Evolutionary conservation across 345 rosid species (phyloP).

Genomic region (Eucalyptus sp.): DNA sequence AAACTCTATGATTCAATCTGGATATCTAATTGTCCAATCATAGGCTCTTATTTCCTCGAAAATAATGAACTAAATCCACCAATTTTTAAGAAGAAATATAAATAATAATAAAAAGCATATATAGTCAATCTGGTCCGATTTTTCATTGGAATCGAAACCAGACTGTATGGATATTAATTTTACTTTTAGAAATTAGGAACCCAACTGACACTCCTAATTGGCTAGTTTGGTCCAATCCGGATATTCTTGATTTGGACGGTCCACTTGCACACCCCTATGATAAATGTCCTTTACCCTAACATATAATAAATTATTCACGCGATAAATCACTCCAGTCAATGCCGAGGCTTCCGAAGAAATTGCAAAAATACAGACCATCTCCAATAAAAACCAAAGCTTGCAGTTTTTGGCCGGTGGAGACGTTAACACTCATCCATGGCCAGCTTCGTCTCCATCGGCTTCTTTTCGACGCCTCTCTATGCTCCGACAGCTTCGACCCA

Average conservation of each 20-base stretch:
- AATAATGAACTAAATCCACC: too few species aligned
- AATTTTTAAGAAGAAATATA: too few species aligned
- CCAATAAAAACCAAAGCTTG: neutral
- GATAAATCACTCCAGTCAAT: neutral
- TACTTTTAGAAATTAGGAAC: too few species aligned
- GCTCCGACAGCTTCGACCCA: neutral
- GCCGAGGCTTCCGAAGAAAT: neutral
- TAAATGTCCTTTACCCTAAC: neutral
- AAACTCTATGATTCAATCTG: too few species aligned
- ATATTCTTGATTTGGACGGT: too few species aligned
- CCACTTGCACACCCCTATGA: neutral
- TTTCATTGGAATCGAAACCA: too few species aligned
- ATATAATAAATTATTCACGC: neutral
- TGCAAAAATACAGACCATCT: neutral
- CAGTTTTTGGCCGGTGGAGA: neutral
- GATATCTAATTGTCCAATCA: too few species aligned
- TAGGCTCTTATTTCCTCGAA: too few species aligned
- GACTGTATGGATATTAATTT: rapidly evolving
- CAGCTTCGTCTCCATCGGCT: neutral
- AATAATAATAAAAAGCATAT: too few species aligned
- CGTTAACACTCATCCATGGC: neutral
- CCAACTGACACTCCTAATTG: rapidly evolving
- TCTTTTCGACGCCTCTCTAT: neutral
- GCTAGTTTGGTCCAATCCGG: too few species aligned
- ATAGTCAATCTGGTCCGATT: rapidly evolving